Base-by-base conservation (phyloP, 2,329 filamentous ascomycete species). In the Gliomastix tumulicola region DNA sequence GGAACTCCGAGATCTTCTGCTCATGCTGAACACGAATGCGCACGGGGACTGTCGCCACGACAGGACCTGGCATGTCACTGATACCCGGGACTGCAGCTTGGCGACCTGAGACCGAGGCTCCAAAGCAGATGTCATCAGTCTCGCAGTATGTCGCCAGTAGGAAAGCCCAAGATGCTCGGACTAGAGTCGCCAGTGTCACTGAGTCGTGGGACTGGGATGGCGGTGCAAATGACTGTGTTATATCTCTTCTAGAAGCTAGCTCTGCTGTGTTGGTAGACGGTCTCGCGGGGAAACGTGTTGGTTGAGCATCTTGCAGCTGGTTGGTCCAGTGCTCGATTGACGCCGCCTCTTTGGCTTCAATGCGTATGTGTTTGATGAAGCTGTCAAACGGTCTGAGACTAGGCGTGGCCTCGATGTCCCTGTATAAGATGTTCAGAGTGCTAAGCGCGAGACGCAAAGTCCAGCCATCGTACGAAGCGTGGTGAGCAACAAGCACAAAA, bases 291-390 rank as follows among this genome's bases (percentile, higher is more conserved):
- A 40, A 42, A 22, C 11, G 17, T 12, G 37, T 39, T n/a, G 28
- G 37, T 25, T 38, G 40, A n/a, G 40, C 44, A n/a, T 30, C 17
- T 3, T 19, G 10, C 6, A 38, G 36, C 21, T 38, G 30, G 11
- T 12, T 10, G 6, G 6, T n/a, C 38, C 38, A 40, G 34, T 19
- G 37, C 7, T 11, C 23, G 6, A 15, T 25, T n/a, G n/a, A n/a
- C 4, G 34, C 30, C 17, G 21, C 34, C 9, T 40, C 34, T 4
- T 21, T 13, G 19, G 46, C 36, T 15, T 53, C 49, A 22, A 62
- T 53, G 39, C 56, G 51, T 7, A 67, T 54, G 39, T 65, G 62
- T 27, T 55, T 54, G 41, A 67, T 64, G 39, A 66, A 67, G 21
- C 59, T 49, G 31, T 58, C 62, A 48, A 66, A 67, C 5, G 38